A percentile compares a stretch with the other conserved stretches of the same genome.
Conservation (phyloP, 345 rosid genomes). For the Bruguiera sexangula region DNA sequence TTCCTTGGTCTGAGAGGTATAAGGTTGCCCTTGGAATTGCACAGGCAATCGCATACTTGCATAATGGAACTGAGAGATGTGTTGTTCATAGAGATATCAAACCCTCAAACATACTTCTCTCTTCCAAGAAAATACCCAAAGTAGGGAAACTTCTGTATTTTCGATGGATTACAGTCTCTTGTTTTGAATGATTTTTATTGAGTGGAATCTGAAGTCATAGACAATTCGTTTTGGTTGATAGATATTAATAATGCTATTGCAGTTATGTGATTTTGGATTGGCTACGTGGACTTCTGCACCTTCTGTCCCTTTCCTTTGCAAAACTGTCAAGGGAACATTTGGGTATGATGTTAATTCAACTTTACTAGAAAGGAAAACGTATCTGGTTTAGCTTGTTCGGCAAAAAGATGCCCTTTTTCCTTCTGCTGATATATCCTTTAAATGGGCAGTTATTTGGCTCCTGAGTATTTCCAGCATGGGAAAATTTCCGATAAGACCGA, state of each 20-base stretch:
- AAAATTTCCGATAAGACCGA: conserved; percentile 88
- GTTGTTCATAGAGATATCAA: conserved; percentile 94
- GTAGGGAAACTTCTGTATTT: conserved; percentile 25
- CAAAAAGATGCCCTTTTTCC: not conserved
- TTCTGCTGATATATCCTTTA: conserved; percentile 6
- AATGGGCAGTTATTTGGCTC: conserved; percentile 73
- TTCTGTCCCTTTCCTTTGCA: conserved; percentile 80
- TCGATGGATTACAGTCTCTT: not conserved
- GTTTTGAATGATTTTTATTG: not conserved
- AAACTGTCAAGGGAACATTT: conserved; percentile 91
- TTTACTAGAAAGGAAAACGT: not conserved
- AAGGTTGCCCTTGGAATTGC: conserved; percentile 80
- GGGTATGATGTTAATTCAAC: conserved; percentile 50
- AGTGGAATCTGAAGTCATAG: not conserved
- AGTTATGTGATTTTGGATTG: conserved; percentile 94
- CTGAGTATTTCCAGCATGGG: conserved; percentile 96
- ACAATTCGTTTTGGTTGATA: not conserved
- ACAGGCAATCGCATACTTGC: conserved; percentile 71
- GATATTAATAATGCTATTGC: conserved; percentile 5
- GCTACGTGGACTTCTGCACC: conserved; percentile 97
- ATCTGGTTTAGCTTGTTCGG: not conserved
- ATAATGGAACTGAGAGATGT: conserved; percentile 76
- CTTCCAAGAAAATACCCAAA: conserved; percentile 76
- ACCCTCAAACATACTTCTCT: conserved; percentile 88
- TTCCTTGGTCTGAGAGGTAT: conserved; percentile 77